Base-by-base conservation (phyloP, 306 rosid species). In the Crataegus laevigata region DNA sequence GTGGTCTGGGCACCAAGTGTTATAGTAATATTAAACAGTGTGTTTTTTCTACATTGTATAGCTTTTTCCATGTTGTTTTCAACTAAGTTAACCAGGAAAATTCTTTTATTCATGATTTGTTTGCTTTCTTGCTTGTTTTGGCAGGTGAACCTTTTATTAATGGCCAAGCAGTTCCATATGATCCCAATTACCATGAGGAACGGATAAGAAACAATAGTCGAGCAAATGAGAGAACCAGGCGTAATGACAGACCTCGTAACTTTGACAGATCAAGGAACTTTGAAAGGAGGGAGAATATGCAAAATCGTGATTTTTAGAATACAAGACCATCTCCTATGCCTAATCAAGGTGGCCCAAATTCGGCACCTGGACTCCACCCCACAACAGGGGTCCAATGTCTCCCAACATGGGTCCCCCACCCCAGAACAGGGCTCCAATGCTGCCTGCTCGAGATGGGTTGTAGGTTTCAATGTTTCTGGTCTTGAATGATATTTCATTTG, bases 131-230 rank as follows among this genome's bases (percentile, higher is more conserved):
- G 32, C 80, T 58, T 11, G n/a, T 3, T 52, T 78, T 71, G 70
- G 62, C 85, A 92, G 99, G 99, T 19, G 98, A 96, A 82, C 99
- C 99, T 55, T 96, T 96, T 75, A 92, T 96, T 29, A 83, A 96
- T 52, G 98, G 99, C 34, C 78, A 90, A 78, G 98, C 96, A 3
- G 96, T 96, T 69, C 93, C 99, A 4, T 96, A 96, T 85, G 99
- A 96, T 62, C 88, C 96, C 29, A 90, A 90, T 80, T 96, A 89
- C 82, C 96, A 96, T 36, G 97, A 92, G 60, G 99, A 96, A 67
- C 92, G 97, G 97, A 88, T 90, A 67, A 88, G 96, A 72, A 96
- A 90, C 91, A 92, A 96, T 78, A 88, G 89, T 18, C 82, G 92
- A 54, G 99, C 99, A 11, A 96, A 92, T 58, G 99, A 96, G 81